Percentiles rank a stretch among this genome's conserved stretches.
Conservation (phyloP, 2,329 filamentous ascomycete genomes). For the Alternaria conjuncta region DNA sequence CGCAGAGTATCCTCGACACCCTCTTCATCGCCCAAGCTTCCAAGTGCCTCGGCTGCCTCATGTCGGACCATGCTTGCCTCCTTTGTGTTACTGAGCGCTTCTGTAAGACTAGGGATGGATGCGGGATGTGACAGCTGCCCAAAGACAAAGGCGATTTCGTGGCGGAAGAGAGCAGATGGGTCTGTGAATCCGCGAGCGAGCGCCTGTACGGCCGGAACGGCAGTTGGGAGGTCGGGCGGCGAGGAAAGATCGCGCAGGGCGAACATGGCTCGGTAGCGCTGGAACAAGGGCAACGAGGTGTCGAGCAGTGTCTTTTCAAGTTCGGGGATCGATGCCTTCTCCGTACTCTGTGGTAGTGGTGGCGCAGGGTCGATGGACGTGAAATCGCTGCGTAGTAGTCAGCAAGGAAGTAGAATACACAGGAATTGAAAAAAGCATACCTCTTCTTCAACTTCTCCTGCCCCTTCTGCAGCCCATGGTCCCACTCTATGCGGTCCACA, state of each 20-base stretch:
- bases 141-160: slow-evolving; percentile 98
- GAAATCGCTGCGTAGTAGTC: slow-evolving; percentile 74
- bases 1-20: slow-evolving; percentile 88
- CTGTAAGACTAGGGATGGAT: slow-evolving; percentile 88
- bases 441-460: slow-evolving; percentile 80
- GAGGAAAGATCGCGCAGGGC: slow-evolving; percentile 93
- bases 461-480: slow-evolving; percentile 65
- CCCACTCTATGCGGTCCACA: slow-evolving; percentile 92
- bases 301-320: slow-evolving; percentile 82
- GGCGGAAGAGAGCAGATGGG: slow-evolving; percentile 89
- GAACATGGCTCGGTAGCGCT: slow-evolving; percentile 98
- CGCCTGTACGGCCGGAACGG: slow-evolving; percentile 83
- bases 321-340: slow-evolving; percentile 70
- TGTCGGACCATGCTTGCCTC: slow-evolving; percentile 97
- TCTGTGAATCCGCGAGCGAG: slow-evolving; percentile 86
- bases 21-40: slow-evolving; percentile 89
- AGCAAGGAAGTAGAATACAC: slow-evolving; percentile 7
- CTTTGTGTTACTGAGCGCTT: slow-evolving; percentile 75
- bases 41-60: slow-evolving; percentile 94
- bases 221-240: slow-evolving; percentile 87
- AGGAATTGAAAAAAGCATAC: slow-evolving; percentile 55
- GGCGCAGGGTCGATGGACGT: slow-evolving; percentile 94
- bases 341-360: slow-evolving; percentile 74
- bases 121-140: slow-evolving; percentile 94
- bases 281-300: slow-evolving; percentile 79